Evolutionary conservation across 805 yeast species (phyloP), one percentile per base, ranked within the genome.

Genomic region (Lipomyces yamadae): DNA sequence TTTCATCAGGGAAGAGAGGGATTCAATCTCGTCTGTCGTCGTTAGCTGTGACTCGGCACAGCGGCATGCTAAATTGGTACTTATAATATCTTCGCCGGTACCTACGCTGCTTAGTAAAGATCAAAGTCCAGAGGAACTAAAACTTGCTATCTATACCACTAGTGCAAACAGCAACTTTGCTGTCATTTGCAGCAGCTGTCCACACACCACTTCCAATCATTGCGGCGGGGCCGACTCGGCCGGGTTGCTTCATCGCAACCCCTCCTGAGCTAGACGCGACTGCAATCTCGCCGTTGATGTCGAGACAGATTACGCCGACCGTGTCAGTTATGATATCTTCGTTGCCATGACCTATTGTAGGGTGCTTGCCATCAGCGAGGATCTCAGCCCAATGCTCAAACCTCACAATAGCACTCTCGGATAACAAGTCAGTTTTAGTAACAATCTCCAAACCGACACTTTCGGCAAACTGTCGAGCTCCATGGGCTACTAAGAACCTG

Each of bases 211-310:
- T 71, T 0, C 83, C 83, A 4, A 75, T 61, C 1, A 81, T 56
- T 1, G 81, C 81, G 0, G 83, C 83, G 0, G 82, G 81, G 2
- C 83, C 83, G 0, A 81, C 61, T 39, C 83, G 57, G 10, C 83
- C 83, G 0, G 78, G 72, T 2, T 61, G 72, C 61, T 79, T 79
- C 66, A 77, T 69, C 15, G 77, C 59, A 0, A 77, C 71, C 0
- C 83, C 83, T 1, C 84, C 83, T 0, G 83, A 80, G 67, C 80
- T 76, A 2, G 81, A 71, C 5, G 75, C 78, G 2, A 75, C 79
- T 8, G 77, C 72, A 3, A 76, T 39, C 6, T 65, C 62, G 1
- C 74, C 75, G 2, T 33, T 24, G 0, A 10, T 34, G 56, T 74
- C 78, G 0, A 76, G 63, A 42, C 78, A 76, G 8, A 81, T 76